Percentiles rank a stretch among this genome's conserved stretches.
Conservation (phyloP, 306 rosid genomes). For the Medicago arabica region DNA sequence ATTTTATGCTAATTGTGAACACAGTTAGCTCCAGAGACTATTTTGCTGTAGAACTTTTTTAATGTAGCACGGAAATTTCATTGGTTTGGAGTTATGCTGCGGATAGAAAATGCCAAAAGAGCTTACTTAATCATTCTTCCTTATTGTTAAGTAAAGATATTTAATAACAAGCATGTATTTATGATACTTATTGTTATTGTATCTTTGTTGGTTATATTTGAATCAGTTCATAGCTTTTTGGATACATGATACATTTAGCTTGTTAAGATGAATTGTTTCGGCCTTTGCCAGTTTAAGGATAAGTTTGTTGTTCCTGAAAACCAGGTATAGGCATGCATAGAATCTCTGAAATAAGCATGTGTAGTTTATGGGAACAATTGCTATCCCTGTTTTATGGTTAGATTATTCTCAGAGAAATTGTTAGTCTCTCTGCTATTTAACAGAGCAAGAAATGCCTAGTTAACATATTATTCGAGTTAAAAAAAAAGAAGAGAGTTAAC, state of each 20-base stretch:
- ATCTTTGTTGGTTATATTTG: slow-evolving; percentile 15
- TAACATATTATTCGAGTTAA: no score
- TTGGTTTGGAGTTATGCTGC: slow-evolving; percentile 31
- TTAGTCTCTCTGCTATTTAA: no score
- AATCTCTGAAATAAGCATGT: no score
- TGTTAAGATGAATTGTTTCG: no score
- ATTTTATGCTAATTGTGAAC: slow-evolving; percentile 38
- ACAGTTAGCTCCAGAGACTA: slow-evolving; percentile 35
- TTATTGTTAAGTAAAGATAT: slow-evolving; percentile 17
- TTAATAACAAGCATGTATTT: neutral
- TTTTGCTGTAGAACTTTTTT: slow-evolving; percentile 35
- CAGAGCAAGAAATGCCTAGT: no score
- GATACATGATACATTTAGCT: neutral
- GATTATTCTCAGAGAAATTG: no score
- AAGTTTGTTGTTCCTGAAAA: no score
- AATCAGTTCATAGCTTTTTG: neutral
- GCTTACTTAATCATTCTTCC: slow-evolving; percentile 27
- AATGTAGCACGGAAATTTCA: slow-evolving; percentile 27
- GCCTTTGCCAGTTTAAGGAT: no score
- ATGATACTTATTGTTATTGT: neutral
- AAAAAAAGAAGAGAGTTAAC: no score
- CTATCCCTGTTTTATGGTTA: no score
- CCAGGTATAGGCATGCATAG: no score
- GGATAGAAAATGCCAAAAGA: slow-evolving; percentile 34
- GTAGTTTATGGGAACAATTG: no score